Base-by-base conservation (phyloP, 1,139 yeast genomes). In the Hyphopichia buzzinii region DNA sequence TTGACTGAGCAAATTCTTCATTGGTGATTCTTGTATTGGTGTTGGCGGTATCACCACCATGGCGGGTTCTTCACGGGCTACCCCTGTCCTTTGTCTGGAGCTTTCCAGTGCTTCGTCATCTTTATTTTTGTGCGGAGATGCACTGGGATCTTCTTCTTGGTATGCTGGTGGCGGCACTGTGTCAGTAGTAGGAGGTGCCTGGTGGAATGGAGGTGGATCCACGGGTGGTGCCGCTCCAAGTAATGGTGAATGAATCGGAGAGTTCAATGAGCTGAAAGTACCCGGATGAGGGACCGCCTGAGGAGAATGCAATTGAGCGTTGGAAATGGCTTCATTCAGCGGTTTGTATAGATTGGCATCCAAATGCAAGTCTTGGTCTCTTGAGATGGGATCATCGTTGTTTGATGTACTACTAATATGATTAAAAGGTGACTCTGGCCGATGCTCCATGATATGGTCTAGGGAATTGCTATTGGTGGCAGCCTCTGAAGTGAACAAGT, bases 321-420 rank as follows among this genome's bases (percentile, higher is more conserved):
- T 52, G 3, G 52, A 39, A 4, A 44, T 39, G 13, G 21, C 17
- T 14, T 52, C 57, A 21, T 49, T 49, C 7, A 51, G 70, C 0
- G 92, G 92, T 47, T 74, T 72, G 52, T 79, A 84, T 13, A 84
- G 52, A 48, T 84, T 84, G 1, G 89, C 69, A 17, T 72, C 74
- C 19, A 79, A 50, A 50, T 77, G 79, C 58, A 74, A 67, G 35
- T 67, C 62, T 2, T 52, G 49, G 32, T 67, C 74, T 34, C 68
- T 45, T 43, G 68, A 67, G 10, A 69, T 64, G 5, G 75, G 69
- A 26, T 64, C 70, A 30, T 64, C 70, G 33, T 60, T 56, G 38
- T 55, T 57, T 4, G 36, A 31, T 2, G 43, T 26, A 30, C 60
- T 50, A 29, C 55, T 50, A 22, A 68, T 44, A 41, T 63, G 73